Base-by-base conservation (phyloP, 805 yeast species). In the Lipomyces chichibuensis region DNA sequence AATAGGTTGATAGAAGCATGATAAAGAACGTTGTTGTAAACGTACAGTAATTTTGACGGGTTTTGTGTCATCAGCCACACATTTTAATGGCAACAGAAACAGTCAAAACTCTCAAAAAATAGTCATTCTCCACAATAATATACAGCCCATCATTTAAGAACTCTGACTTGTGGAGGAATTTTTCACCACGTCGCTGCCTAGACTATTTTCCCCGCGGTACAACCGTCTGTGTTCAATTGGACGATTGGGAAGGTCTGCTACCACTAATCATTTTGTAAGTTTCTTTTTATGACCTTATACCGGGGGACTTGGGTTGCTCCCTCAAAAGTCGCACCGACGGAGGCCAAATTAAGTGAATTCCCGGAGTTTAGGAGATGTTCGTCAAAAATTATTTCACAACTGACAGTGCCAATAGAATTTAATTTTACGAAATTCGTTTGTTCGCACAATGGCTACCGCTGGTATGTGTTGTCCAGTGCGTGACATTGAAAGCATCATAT, bases 391-490 rank as follows among this genome's bases (percentile, higher is more conserved):
- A 7, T 8, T 17, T 43, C 9, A 43, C 6, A 43, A n/a, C 49
- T 43, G 23, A 43, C 49, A 43, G 20, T 43, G 49, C 20, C 8
- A 43, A 43, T 43, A 62, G 65, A 49, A 62, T 23, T 27, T 14
- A 14, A 29, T 7, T 6, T 17, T 17, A 23, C 56, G 49, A n/a
- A 14, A 33, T n/a, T 35, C n/a, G 8, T 20, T 63, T n/a, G 29
- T 11, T 51, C 17, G 66, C 55, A 65, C 51, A n/a, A 65, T 65
- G 69, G 58, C 69, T 9, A 54, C 65, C 49, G 23, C 49, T 43
- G 49, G 49, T 43, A 43, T 43, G 49, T n/a, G 23, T 37, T 37
- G 17, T 11, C 11, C 4, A 1, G 20, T n/a, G 9, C 2, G 20
- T n/a, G 20, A 43, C 3, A 8, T 17, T 7, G 8, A 5, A 17